Evolutionary conservation across 257 asterid species (phyloP).

Genomic region (Jasminum sambac): DNA sequence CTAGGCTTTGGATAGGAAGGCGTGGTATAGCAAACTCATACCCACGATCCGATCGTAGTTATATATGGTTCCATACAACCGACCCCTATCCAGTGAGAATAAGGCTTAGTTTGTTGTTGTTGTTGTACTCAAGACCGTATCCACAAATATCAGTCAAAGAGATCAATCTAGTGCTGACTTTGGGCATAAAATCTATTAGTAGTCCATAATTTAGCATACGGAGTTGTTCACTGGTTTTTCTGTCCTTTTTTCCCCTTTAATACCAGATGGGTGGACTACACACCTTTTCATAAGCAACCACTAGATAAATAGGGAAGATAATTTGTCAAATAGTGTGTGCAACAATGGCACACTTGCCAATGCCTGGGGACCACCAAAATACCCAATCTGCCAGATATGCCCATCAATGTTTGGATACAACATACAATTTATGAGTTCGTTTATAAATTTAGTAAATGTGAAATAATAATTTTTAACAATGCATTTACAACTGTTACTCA

Average conservation of each 20-base stretch:
- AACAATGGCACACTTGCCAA: constrained; percentile 49
- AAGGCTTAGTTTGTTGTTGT: too few relatives aligned
- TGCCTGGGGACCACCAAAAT: constrained; percentile 49
- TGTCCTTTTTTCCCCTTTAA: constrained; percentile 11
- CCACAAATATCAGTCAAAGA: background rate
- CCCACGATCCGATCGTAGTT: too few relatives aligned
- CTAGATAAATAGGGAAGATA: constrained; percentile 29
- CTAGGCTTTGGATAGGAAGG: too few relatives aligned
- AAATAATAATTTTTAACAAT: too few relatives aligned
- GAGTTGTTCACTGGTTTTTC: constrained; percentile 12
- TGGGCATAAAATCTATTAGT: background rate
- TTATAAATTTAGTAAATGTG: too few relatives aligned
- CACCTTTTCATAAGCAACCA: constrained; percentile 15
- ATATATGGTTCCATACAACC: background rate
- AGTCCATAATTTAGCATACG: background rate
- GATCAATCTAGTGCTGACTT: background rate
- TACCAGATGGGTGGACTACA: constrained; percentile 12
- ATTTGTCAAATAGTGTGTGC: constrained; percentile 16
- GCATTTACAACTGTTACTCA: too few relatives aligned
- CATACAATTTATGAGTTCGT: too few relatives aligned
- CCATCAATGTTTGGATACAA: background rate
- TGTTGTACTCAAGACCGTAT: background rate
- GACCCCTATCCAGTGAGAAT: too few relatives aligned
- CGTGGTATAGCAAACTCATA: too few relatives aligned
- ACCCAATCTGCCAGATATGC: background rate